Evolutionary conservation across 768 basidiomycete genomes (phyloP), one percentile per base, ranked within the genome.

Genomic region (Brasilioporus rufonigricans): DNA sequence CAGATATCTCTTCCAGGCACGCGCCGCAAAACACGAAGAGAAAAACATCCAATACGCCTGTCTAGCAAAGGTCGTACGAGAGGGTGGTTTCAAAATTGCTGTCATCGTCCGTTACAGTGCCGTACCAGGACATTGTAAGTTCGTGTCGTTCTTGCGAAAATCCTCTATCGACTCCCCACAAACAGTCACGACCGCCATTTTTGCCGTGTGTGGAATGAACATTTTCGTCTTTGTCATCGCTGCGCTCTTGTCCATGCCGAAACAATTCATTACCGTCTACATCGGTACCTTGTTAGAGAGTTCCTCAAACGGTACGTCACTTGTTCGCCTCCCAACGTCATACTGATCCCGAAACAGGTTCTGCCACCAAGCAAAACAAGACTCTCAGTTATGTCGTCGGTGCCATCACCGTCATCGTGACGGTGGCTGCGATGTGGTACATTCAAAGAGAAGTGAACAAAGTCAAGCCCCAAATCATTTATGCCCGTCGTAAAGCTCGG

Each of bases 231-330:
- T 95, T 71, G 75, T 82, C 48, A 56, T 91, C 8, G 93, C 94
- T 23, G 88, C 93, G 5, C 72, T 93, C 61, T 74, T 94, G 18
- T 91, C 91, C 19, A 71, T 93, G 65, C 93, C 93, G 8, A 95
- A 95, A 66, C 93, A 97, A 69, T 87, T 97, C 62, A 81, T 93
- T 60, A 91, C 89, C 9, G 94, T 97, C 13, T 97, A 97, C 65
- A 80, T 95, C 16, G 93, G 93, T 33, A 91, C 91, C 29, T 76
- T 89, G 27, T 68, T 91, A n/a, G 82, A 87, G 58, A 73, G 24
- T 23, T 23, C 80, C 23, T 74, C 78, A 4, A 70, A 61, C 7
- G 72, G 69, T 65, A 45, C 31, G 57, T 59, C 7, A 19, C 23
- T 14, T 49, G 23, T 40, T 23, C 5, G 19, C 24, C 23, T 47